phyloP scores from a whole-genome alignment of 2,329 filamentous ascomycete species.

The Neoarthrinium moseri region DNA sequence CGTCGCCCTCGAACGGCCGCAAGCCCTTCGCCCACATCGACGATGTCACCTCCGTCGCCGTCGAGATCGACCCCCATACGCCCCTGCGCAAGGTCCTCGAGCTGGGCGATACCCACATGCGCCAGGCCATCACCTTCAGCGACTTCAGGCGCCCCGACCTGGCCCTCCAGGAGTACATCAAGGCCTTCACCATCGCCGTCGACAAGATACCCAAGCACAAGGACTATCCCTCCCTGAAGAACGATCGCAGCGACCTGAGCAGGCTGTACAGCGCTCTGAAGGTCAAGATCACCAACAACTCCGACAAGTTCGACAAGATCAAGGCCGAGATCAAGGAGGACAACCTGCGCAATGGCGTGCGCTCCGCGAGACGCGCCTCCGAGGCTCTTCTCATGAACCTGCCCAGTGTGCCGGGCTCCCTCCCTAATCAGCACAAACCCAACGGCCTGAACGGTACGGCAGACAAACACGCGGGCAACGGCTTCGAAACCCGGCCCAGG shows the following conservation, averaged over 20 bases:
- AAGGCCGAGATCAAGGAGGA: conserved; percentile 62
- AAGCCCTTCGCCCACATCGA: conserved; percentile 51
- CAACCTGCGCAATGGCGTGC: conserved; percentile 61
- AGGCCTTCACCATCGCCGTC: conserved; percentile 75
- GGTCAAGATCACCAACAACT: conserved; percentile 46
- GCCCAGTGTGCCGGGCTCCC: conserved; percentile 17
- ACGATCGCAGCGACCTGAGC: conserved; percentile 47
- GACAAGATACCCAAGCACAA: conserved; percentile 74
- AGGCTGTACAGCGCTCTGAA: conserved; percentile 50
- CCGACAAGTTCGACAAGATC: conserved; percentile 53
- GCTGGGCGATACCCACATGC: conserved; percentile 50
- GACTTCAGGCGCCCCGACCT: conserved; percentile 67
- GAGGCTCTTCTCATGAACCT: conserved; percentile 14
- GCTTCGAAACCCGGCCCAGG: neutral
- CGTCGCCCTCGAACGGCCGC: conserved; percentile 15
- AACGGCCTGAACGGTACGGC: no score
- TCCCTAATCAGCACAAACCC: conserved; percentile 6
- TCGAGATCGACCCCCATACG: conserved; percentile 46
- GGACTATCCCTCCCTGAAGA: conserved; percentile 66
- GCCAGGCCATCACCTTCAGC: conserved; percentile 60
- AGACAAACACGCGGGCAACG: neutral
- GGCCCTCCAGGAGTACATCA: conserved; percentile 81
- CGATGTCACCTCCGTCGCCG: conserved; percentile 45
- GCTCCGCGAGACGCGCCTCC: conserved; percentile 32
- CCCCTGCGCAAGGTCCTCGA: conserved; percentile 55